Base-by-base conservation (phyloP, 164 flowering plant genomes). In the Liriodendron chinense region DNA sequence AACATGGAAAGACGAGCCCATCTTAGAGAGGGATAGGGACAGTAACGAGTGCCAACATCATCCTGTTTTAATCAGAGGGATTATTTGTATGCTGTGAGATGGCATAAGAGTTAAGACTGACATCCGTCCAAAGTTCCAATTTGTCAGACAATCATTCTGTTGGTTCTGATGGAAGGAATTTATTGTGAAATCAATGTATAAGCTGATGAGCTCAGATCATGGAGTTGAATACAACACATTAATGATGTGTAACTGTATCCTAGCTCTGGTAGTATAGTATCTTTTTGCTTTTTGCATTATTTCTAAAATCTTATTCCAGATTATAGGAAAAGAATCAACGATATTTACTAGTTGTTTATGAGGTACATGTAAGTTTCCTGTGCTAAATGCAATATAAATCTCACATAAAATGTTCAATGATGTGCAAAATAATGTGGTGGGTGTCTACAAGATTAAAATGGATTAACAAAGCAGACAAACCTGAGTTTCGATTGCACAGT, bases 401-500 rank as follows among this genome's bases (percentile, higher is more conserved):
- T 6, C 64, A 61, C 22, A 61, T 61, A 34, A 34, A 34, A 4
- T 61, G 64, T 34, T n/a, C 1, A 1, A 61, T n/a, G 22, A 61
- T 18, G 22, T 18, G 22, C 9, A n/a, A n/a, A 61, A 61, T n/a
- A 61, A 61, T n/a, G 64, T 61, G n/a, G 7, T 18, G 67, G 4
- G 23, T 64, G 67, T 13, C 10, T 64, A 22, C 16, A 16, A 61
- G 9, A 34, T 34, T 64, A 14, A 67, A 34, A 53, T 53, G 13
- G 16, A 53, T 53, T 53, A 10, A 53, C 18, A 26, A 7, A 28
- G 1, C 47, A n/a, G 47, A 75, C 78, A 56, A 61, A 93, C 99
- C 94, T 89, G 73, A 85, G 81, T 1, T 87, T 72, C 69, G 99
- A 89, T 69, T 85, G 84, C 9, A 96, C 99, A 1, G 92, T 83